Base-by-base conservation (phyloP, 306 rosid genomes). In the Gillenia trifoliata region DNA sequence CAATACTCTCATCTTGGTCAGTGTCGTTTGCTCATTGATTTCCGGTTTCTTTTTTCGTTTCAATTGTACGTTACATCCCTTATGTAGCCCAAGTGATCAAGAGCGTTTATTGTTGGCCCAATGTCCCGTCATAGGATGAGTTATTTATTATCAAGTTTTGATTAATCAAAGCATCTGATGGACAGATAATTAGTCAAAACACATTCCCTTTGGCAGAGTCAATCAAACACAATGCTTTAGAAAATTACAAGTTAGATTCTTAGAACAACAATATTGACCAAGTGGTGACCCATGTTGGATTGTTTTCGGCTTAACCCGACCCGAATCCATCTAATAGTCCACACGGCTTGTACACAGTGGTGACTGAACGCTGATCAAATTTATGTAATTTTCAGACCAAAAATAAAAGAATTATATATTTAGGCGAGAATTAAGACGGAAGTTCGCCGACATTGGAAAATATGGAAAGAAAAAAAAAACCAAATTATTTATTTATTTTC, bases 231-330 rank as follows among this genome's bases (percentile, higher is more conserved):
- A 8, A 4, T 54, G 25, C 28, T 52, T 9, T 36, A 29, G 38
- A 22, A 47, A 3, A 40, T n/a, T 11, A 50, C 22, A 19, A 10
- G 29, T 10, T n/a, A n/a, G n/a, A n/a, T n/a, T n/a, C n/a, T n/a
- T 72, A 5, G 56, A 64, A 26, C 76, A 26, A 17, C 38, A 59
- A 40, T 19, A 38, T 72, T 72, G 76, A 72, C 76, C 41, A 11
- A 19, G 38, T 23, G 43, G 52, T 7, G 22, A 50, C 25, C 9
- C n/a, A 19, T 31, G 23, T 2, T 10, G 29, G 11, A 15, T 1
- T 29, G 29, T 22, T 49, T 29, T 20, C 6, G n/a, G 1, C 8
- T 8, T 0, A 9, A 19, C 60, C 11, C 9, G 17, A 47, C 73
- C 43, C 65, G 64, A 1, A 55, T 22, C 49, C 50, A 28, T 60